These are phyloP conservation scores for Xylaria castorea DNA, from an alignment of 495 filamentous ascomycete genomes.

Conservation along the genomic window DNA sequence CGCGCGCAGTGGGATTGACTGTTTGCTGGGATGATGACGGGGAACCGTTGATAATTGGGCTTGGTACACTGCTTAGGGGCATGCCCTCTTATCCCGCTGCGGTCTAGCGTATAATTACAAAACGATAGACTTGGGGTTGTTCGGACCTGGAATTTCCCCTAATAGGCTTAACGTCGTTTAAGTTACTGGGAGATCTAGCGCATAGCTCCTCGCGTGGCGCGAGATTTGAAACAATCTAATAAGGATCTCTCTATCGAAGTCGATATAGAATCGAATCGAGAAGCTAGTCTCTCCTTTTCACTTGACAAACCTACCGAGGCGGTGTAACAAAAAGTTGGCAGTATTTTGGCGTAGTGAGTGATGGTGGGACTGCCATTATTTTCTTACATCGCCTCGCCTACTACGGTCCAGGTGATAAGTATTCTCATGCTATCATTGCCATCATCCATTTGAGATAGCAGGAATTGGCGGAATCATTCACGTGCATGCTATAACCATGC, in stretches of 20 bases:
- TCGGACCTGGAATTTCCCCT: background rate
- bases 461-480: background rate
- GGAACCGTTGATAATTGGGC: constrained; percentile 16
- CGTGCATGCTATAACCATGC: background rate
- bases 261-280: background rate
- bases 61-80: background rate
- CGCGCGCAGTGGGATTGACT: constrained; percentile 20
- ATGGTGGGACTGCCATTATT: too few relatives aligned
- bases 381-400: too few relatives aligned
- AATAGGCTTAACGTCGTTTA: constrained; percentile 14
- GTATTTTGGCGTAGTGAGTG: too few relatives aligned
- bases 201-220: background rate
- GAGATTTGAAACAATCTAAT: constrained; percentile 24
- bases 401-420: background rate
- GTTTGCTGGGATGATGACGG: constrained; percentile 21
- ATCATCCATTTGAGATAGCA: background rate
- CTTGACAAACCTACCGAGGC: background rate
- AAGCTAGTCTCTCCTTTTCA: background rate
- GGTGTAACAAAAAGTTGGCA: too few relatives aligned
- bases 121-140: constrained; percentile 3
- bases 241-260: background rate
- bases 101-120: background rate
- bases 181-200: background rate
- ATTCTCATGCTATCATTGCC: background rate
- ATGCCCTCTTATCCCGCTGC: background rate